Evolutionary conservation across 805 yeast genomes (phyloP).

Genomic region (Metschnikowia colocasiae): DNA sequence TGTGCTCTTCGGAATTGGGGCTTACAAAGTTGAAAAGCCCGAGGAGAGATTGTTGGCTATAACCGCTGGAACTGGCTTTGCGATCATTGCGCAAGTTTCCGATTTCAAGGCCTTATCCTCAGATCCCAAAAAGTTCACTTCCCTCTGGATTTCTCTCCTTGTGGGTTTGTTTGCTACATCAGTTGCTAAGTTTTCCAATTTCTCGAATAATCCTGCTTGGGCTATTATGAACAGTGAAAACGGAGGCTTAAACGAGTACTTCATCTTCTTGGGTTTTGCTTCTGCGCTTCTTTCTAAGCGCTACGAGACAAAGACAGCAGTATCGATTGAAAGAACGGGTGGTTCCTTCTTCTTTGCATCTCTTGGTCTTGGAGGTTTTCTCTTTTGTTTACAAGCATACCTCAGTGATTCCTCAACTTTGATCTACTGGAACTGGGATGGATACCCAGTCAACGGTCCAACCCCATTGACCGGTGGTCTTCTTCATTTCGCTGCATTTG

Average conservation of each 20-base stretch:
- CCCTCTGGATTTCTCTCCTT: slow-evolving; percentile 54
- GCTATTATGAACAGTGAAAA: slow-evolving; percentile 82
- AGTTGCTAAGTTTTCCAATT: slow-evolving; percentile 67
- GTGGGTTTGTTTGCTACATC: slow-evolving; percentile 74
- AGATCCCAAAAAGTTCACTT: slow-evolving; percentile 32
- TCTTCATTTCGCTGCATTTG: slow-evolving; percentile 55
- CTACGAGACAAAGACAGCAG: slow-evolving; percentile 14
- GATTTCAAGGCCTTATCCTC: slow-evolving; percentile 41
- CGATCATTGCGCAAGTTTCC: slow-evolving; percentile 53
- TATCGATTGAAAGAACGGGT: slow-evolving; percentile 13
- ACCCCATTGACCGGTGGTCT: slow-evolving; percentile 83
- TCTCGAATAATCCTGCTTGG: slow-evolving; percentile 94
- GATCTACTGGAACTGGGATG: slow-evolving; percentile 96
- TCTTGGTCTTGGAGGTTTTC: slow-evolving; percentile 70
- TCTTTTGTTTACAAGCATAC: slow-evolving; percentile 70
- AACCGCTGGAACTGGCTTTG: slow-evolving; percentile 65
- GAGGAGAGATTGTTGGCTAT: slow-evolving; percentile 62
- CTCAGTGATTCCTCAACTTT: slow-evolving; percentile 81
- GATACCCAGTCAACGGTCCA: slow-evolving; percentile 84
- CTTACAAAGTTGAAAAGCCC: slow-evolving; percentile 68
- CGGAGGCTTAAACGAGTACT: slow-evolving; percentile 81
- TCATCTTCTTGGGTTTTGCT: slow-evolving; percentile 58
- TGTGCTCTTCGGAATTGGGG: slow-evolving; percentile 67
- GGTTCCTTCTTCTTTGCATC: slow-evolving; percentile 52
- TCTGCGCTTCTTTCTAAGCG: slow-evolving; percentile 62